These are phyloP conservation scores for Monascus ruber DNA, from an alignment of 2,329 filamentous ascomycete species.

Conservation along the genomic window DNA sequence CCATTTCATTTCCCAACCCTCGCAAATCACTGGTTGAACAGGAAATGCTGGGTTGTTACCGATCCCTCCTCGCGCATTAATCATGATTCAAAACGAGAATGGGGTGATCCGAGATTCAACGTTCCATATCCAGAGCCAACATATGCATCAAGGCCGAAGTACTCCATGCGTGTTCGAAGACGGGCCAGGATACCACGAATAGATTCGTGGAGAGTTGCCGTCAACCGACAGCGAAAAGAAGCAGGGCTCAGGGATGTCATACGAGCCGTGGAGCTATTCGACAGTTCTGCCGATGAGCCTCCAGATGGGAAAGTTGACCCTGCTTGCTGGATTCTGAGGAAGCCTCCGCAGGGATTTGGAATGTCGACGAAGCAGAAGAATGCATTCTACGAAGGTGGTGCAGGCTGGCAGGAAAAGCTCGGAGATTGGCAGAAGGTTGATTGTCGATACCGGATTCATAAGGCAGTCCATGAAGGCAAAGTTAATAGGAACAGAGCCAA, in stretches of 20 bases:
- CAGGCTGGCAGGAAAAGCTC: slow-evolving; percentile 29
- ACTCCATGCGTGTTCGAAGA: slow-evolving; percentile 8
- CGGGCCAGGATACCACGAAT: slow-evolving; percentile 18
- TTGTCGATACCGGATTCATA: slow-evolving; percentile 26
- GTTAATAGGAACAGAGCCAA: slow-evolving; percentile 23
- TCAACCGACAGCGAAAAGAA: slow-evolving; percentile 22
- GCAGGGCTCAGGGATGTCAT: slow-evolving; percentile 19
- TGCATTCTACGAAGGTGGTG: slow-evolving; percentile 29
- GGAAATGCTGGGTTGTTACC: slow-evolving; percentile 27
- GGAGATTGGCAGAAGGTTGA: slow-evolving; percentile 28
- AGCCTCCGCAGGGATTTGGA: slow-evolving; percentile 27
- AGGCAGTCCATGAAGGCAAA: slow-evolving; percentile 23
- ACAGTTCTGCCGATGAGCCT: slow-evolving; percentile 26
- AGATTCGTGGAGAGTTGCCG: slow-evolving; percentile 28
- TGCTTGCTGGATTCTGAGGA: slow-evolving; percentile 29
- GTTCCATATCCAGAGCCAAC: slow-evolving; percentile 14
- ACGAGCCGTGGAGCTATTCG: slow-evolving; percentile 20
- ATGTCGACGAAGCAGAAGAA: slow-evolving; percentile 24
- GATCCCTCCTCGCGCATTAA: slow-evolving; percentile 28
- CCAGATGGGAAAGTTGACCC: slow-evolving; percentile 30
- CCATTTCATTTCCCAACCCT: slow-evolving; percentile 29
- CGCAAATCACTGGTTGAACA: slow-evolving; percentile 33
- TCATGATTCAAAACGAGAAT: slow-evolving; percentile 16
- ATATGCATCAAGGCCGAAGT: slow-evolving; percentile 15
- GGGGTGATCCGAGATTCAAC: slow-evolving; percentile 28